Conservation (phyloP, 2,329 filamentous ascomycete species). For the Kalmusia sp. region DNA sequence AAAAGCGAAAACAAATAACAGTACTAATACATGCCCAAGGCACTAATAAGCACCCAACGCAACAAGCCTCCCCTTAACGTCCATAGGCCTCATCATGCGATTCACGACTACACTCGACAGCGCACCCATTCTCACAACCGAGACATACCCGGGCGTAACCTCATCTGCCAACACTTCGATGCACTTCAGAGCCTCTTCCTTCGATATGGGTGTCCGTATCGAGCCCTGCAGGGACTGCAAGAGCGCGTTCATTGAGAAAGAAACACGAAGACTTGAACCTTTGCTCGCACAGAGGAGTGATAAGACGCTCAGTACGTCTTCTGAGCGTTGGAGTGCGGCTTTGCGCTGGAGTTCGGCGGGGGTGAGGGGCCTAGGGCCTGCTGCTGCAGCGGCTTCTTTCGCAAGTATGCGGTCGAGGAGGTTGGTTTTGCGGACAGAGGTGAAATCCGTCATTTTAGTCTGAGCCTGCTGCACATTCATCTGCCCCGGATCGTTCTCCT, state of each 20-base stretch:
- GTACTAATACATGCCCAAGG: not conserved
- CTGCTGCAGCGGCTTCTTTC: slow-evolving; percentile 53
- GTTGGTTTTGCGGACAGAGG: slow-evolving; percentile 51
- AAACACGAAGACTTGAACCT: slow-evolving; percentile 43
- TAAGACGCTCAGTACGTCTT: slow-evolving; percentile 54
- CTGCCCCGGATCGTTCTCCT: slow-evolving; percentile 36
- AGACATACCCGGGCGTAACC: slow-evolving; percentile 53
- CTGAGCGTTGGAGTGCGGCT: slow-evolving; percentile 55
- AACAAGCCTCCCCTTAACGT: slow-evolving; percentile 41
- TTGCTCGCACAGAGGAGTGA: slow-evolving; percentile 49
- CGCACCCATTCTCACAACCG: slow-evolving; percentile 44
- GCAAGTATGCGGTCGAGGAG: slow-evolving; percentile 60
- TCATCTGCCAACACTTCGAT: slow-evolving; percentile 53
- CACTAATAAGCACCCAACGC: slow-evolving; percentile 30
- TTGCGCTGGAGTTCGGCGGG: slow-evolving; percentile 53
- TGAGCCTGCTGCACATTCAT: slow-evolving; percentile 18
- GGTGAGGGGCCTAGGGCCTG: slow-evolving; percentile 47
- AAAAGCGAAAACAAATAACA: not conserved
- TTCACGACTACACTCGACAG: slow-evolving; percentile 55
- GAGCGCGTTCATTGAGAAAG: slow-evolving; percentile 53
- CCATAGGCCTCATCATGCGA: slow-evolving; percentile 38
- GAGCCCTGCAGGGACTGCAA: slow-evolving; percentile 54
- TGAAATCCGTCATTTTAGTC: slow-evolving; percentile 47
- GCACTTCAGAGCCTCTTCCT: slow-evolving; percentile 53
- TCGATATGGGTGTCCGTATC: slow-evolving; percentile 54